Conservation (phyloP, 805 yeast species). For the Zygotorulaspora chibaensis region DNA sequence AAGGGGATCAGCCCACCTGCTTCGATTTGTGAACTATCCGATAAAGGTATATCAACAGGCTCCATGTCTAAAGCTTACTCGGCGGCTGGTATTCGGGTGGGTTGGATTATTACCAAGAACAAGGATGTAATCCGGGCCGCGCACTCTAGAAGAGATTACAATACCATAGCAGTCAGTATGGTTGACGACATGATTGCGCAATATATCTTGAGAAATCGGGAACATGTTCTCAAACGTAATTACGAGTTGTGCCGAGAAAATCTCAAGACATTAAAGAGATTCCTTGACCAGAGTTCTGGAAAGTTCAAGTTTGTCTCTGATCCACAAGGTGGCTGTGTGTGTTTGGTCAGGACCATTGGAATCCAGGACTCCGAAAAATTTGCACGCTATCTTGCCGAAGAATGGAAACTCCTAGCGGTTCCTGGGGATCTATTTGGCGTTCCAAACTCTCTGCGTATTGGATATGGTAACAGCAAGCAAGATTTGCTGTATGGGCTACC, state of each 20-base stretch:
- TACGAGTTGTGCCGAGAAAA: slow-evolving; percentile 39
- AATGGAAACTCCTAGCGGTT: slow-evolving; percentile 38
- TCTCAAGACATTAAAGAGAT: slow-evolving; percentile 35
- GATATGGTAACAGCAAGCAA: slow-evolving; percentile 42
- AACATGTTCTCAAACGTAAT: slow-evolving; percentile 39
- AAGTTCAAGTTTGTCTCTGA: slow-evolving; percentile 36
- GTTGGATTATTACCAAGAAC: slow-evolving; percentile 47
- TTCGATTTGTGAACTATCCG: slow-evolving; percentile 41
- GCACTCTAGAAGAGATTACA: slow-evolving; percentile 44
- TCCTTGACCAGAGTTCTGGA: slow-evolving; percentile 34
- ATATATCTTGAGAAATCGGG: slow-evolving; percentile 38
- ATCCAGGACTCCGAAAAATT: slow-evolving; percentile 34
- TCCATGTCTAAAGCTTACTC: slow-evolving; percentile 54
- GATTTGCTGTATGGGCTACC: slow-evolving; percentile 38
- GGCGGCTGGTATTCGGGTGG: slow-evolving; percentile 49
- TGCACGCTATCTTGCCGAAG: slow-evolving; percentile 36
- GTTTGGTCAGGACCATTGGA: slow-evolving; percentile 38
- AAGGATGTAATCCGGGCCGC: slow-evolving; percentile 32
- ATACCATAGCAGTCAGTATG: slow-evolving; percentile 46
- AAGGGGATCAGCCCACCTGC: slow-evolving; percentile 26
- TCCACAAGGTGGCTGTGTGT: slow-evolving; percentile 48
- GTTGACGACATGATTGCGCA: slow-evolving; percentile 46
- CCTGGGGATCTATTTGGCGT: slow-evolving; percentile 48
- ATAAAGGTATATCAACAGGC: slow-evolving; percentile 43
- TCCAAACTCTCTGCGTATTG: slow-evolving; percentile 45